Conservation (phyloP, 163 green algal species). For the Smithsoniella earleae region DNA sequence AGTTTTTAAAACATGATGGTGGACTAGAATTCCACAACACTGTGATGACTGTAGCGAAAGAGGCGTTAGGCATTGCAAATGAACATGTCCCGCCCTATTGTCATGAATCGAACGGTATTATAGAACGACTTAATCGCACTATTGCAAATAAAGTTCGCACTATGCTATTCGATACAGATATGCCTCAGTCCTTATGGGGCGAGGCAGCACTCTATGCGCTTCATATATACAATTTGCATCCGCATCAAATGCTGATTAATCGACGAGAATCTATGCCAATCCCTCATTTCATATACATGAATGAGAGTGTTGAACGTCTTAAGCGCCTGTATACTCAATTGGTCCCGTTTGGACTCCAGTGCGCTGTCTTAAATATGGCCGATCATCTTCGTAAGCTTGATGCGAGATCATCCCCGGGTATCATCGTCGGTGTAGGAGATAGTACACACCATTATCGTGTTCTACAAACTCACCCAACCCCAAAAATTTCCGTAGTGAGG, state of each 20-base stretch:
- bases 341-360: background rate
- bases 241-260: background rate
- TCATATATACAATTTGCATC: background rate
- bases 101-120: background rate
- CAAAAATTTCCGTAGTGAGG: too few species aligned
- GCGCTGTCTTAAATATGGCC: background rate
- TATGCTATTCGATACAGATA: background rate
- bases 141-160: background rate
- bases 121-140: background rate
- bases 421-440: background rate
- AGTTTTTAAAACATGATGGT: too few species aligned
- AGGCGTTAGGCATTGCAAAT: background rate
- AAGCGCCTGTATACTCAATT: background rate
- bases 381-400: too few species aligned
- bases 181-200: background rate
- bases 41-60: background rate
- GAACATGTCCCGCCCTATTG: background rate
- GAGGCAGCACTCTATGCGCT: background rate
- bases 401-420: too few species aligned
- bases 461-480: too few species aligned
- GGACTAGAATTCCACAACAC: background rate
- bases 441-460: background rate
- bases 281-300: background rate
- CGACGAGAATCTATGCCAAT: background rate
- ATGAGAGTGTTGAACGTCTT: background rate